These are phyloP conservation scores for Diplogelasinospora grovesii DNA, from an alignment of 495 filamentous ascomycete genomes.

Conservation along the genomic window DNA sequence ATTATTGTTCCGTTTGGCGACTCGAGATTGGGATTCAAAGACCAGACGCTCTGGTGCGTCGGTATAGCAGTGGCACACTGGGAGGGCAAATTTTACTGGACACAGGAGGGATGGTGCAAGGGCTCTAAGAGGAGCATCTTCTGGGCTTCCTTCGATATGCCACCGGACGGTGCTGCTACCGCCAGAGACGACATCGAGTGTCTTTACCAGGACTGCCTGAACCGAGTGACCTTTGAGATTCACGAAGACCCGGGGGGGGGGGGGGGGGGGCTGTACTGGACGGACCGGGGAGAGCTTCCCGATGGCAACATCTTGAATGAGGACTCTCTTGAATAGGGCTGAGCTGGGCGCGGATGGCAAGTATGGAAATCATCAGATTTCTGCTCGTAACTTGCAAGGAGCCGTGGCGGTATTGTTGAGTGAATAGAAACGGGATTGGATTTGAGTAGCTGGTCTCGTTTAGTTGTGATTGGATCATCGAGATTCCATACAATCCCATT, in stretches of 20 bases:
- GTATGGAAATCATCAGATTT: conserved; percentile 10
- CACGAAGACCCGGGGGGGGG: conserved; percentile 31
- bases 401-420: too few species aligned
- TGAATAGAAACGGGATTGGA: too few species aligned
- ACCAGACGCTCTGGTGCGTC: conserved; percentile 46
- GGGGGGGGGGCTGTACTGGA: conserved; percentile 43
- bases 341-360: conserved; percentile 7
- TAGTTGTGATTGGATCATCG: too few species aligned
- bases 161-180: conserved; percentile 10
- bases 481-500: too few species aligned
- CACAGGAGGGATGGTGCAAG: conserved; percentile 50
- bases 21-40: conserved; percentile 12
- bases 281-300: conserved; percentile 48
- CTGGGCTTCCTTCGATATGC: conserved; percentile 31
- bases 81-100: conserved; percentile 46
- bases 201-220: conserved; percentile 38
- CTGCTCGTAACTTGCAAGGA: conserved; percentile 37
- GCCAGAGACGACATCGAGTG: conserved; percentile 34
- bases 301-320: conserved; percentile 42
- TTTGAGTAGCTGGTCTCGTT: too few species aligned
- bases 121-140: conserved; percentile 40
- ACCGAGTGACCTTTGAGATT: conserved; percentile 50
- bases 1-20: conserved; percentile 29
- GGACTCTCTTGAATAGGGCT: conserved; percentile 11
- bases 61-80: conserved; percentile 39